A percentile compares a stretch with the other conserved stretches of the same genome.
These are phyloP conservation scores for Corynascus novoguineensis DNA, from an alignment of 495 filamentous ascomycete genomes.

Conservation along the genomic window DNA sequence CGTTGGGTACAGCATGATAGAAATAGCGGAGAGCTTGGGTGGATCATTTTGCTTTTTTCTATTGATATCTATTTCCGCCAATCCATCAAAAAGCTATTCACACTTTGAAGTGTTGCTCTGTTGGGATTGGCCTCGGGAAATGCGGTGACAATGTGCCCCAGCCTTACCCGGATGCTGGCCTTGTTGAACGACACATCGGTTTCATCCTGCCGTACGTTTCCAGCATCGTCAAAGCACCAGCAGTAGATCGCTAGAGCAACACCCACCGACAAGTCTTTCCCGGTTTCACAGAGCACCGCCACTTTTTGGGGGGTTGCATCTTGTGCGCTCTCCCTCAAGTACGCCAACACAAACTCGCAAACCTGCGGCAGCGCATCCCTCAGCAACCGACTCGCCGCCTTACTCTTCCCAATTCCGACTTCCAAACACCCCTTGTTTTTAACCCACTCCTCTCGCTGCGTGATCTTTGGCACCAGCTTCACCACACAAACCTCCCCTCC, in stretches of 20 bases:
- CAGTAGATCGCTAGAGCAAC: conserved; percentile 47
- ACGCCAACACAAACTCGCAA: conserved; percentile 40
- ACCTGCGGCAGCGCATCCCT: conserved; percentile 58
- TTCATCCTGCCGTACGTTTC: conserved; percentile 20
- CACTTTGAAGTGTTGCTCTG: conserved; percentile 72
- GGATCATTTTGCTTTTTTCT: neutral
- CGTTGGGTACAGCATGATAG: conserved; percentile 5
- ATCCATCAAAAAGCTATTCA: conserved; percentile 83
- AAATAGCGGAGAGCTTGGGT: conserved; percentile 1
- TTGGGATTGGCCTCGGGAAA: conserved; percentile 73
- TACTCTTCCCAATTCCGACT: conserved; percentile 59
- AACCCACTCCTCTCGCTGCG: conserved; percentile 29
- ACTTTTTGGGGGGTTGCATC: conserved; percentile 20
- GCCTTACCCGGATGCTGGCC: conserved; percentile 63
- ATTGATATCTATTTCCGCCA: conserved; percentile 37
- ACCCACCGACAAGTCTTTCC: conserved; percentile 41
- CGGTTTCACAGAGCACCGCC: conserved; percentile 37
- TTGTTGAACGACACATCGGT: conserved; percentile 54
- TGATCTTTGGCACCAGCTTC: conserved; percentile 32
- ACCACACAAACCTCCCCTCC: conserved; percentile 22
- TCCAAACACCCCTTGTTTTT: conserved; percentile 45
- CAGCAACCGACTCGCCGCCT: conserved; percentile 70
- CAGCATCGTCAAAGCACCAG: conserved; percentile 36
- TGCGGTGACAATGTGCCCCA: conserved; percentile 71
- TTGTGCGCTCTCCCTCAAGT: conserved; percentile 13